phyloP scores from a whole-genome alignment of 2,329 filamentous ascomycete genomes.

The Aspergillus ochraceus region DNA sequence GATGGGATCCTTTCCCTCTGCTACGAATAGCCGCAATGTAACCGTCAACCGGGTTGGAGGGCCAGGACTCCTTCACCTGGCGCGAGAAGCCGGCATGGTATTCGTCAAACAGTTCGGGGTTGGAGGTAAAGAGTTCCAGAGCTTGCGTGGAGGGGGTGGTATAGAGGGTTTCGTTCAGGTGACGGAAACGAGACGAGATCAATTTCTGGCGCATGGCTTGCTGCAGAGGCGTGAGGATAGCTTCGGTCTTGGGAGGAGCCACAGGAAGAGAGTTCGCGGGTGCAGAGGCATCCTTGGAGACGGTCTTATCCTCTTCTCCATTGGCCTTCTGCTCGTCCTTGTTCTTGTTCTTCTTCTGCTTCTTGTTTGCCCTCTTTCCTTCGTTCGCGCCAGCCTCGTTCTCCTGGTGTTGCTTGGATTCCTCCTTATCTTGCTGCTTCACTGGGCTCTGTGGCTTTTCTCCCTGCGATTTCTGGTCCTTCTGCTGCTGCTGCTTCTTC shows the following conservation, averaged over 20 bases:
- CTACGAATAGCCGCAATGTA: slow-evolving; percentile 72
- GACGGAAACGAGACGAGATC: slow-evolving; percentile 90
- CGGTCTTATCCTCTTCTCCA: slow-evolving; percentile 14
- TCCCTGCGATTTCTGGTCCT: slow-evolving; percentile 27
- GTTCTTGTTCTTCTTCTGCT: slow-evolving; percentile 35
- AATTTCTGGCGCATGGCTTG: slow-evolving; percentile 93
- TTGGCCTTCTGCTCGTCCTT: slow-evolving; percentile 26
- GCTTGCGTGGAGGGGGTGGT: slow-evolving; percentile 83
- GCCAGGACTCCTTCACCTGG: slow-evolving; percentile 88
- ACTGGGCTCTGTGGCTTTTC: slow-evolving; percentile 19
- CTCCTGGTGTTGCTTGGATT: slow-evolving; percentile 17
- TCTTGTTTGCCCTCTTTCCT: slow-evolving; percentile 24
- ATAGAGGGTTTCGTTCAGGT: slow-evolving; percentile 96
- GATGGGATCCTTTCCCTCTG: slow-evolving; percentile 58
- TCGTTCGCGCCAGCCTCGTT: slow-evolving; percentile 26
- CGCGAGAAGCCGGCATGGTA: slow-evolving; percentile 96
- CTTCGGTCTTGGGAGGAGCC: slow-evolving; percentile 45
- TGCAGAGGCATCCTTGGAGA: slow-evolving; percentile 12
- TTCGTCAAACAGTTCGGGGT: slow-evolving; percentile 91
- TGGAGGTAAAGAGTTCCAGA: slow-evolving; percentile 76
- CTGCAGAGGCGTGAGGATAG: slow-evolving; percentile 86
- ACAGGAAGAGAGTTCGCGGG: slow-evolving; percentile 25
- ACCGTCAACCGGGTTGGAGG: slow-evolving; percentile 88
- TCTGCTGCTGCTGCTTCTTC: slow-evolving; percentile 22
- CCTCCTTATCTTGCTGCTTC: slow-evolving; percentile 28